A percentile compares a stretch with the other conserved stretches of the same genome.
Evolutionary conservation across 352 stramenopile species (phyloP).

Genomic region (Phytophthora melonis): DNA sequence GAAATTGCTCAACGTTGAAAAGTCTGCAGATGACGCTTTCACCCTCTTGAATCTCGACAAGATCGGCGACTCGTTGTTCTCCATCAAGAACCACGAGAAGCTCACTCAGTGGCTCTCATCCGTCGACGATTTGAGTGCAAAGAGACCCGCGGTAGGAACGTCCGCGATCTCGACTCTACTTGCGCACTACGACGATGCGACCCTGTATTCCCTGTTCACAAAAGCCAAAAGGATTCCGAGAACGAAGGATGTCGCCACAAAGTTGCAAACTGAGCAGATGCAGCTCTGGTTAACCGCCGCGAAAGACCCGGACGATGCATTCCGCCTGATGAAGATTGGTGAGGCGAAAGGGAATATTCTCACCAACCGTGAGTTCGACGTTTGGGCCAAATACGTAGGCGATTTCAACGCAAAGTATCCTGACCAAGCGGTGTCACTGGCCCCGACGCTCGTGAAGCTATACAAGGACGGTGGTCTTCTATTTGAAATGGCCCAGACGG

Average conservation of each 20-base stretch:
- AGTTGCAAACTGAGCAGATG: background rate
- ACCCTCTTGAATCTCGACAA: no score
- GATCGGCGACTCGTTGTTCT: no score
- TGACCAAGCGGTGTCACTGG: background rate
- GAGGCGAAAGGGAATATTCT: background rate
- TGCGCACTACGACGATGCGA: conserved; percentile 1
- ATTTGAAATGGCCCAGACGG: no score
- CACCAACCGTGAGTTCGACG: background rate
- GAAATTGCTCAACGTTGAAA: no score
- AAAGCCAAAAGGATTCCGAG: background rate
- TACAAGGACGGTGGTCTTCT: no score
- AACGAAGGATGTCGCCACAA: background rate
- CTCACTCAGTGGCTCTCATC: conserved; percentile 3
- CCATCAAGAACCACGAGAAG: no score
- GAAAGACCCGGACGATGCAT: background rate
- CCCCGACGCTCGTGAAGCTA: no score
- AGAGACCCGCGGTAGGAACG: background rate
- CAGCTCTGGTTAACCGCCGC: background rate
- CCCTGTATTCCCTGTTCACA: conserved; percentile 1
- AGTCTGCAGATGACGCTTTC: no score
- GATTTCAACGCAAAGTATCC: background rate
- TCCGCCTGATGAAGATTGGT: background rate
- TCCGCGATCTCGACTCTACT: conserved; percentile 1
- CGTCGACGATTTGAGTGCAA: conserved; percentile 12
- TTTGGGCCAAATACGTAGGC: background rate